Base-by-base conservation (phyloP, 352 stramenopile genomes). In the Pilasporangium apinafurcum region DNA sequence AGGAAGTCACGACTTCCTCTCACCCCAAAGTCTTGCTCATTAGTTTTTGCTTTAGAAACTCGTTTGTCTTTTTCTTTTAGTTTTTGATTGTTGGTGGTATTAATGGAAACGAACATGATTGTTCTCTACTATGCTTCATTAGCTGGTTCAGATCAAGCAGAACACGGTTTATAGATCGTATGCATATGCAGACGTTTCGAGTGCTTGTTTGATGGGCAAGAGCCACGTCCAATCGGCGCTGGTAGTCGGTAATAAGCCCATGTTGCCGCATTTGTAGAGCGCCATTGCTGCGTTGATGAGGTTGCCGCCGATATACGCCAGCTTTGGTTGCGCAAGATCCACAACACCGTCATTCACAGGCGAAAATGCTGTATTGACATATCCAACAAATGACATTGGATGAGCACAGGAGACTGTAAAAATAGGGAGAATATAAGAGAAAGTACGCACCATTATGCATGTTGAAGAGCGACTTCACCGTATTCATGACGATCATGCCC, bases 151-250 rank as follows among this genome's bases (percentile, higher is more conserved):
- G n/a, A n/a, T 34, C 14, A 33, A 30, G 22, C 29, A 14, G 37
- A 16, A 16, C 20, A 22, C 13, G 12, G n/a, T n/a, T 20, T 48
- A 60, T 51, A 36, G 27, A 22, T 62, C 65, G 29, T 77, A 66
- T 5, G 69, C 74, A 39, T 78, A 83, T 2, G 80, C 69, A n/a
- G 81, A 92, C 27, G 71, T 85, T 53, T 92, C 81, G 35, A 90
- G 25, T 21, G 68, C 70, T 42, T 91, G 67, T 44, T 88, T 88
- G 47, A 92, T 85, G 5, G 83, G 83, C 42, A 96, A 58, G 42
- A 95, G 69, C 69, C 82, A 95, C 48, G 84, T 95, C 86, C 86
- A 97, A 62, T 97, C 91, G 35, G 87, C 84, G 34, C 78, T 92
- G 8, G 84, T 96, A 9, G 87, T 95, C 3, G 91, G 91, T 47